phyloP scores from a whole-genome alignment of 257 asterid species.

The Solanum megistacrolobum region DNA sequence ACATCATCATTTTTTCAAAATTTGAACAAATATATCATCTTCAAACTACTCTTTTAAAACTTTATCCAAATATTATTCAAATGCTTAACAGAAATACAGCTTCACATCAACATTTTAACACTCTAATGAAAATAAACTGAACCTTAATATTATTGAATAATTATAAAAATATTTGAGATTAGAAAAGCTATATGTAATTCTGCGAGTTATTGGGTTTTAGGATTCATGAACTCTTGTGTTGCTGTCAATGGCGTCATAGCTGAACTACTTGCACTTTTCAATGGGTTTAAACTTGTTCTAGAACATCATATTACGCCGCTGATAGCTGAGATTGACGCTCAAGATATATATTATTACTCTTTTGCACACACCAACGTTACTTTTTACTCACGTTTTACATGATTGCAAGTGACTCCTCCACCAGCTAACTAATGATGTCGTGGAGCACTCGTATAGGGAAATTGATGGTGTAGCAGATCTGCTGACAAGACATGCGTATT shows the following conservation, averaged over 20 bases:
- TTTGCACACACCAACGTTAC: background rate
- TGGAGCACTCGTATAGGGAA: background rate
- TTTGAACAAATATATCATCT: background rate
- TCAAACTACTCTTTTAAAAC: background rate
- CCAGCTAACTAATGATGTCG: background rate
- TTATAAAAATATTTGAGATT: too few species aligned
- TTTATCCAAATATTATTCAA: background rate
- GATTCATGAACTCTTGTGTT: background rate
- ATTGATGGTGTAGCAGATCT: background rate
- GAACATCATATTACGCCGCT: background rate
- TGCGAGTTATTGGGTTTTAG: background rate
- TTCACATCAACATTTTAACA: background rate
- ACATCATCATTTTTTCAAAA: background rate
- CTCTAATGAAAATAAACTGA: background rate
- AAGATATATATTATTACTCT: too few species aligned
- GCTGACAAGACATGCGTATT: background rate
- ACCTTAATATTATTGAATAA: too few species aligned
- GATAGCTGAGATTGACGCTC: background rate
- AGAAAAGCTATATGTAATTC: too few species aligned
- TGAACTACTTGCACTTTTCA: too few species aligned
- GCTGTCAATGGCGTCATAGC: too few species aligned
- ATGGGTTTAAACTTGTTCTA: background rate
- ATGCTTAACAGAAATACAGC: background rate
- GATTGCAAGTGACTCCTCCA: background rate
- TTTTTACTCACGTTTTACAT: too few species aligned